phyloP scores from a whole-genome alignment of 768 basidiomycete species.

The Coprinopsis cinerea region DNA sequence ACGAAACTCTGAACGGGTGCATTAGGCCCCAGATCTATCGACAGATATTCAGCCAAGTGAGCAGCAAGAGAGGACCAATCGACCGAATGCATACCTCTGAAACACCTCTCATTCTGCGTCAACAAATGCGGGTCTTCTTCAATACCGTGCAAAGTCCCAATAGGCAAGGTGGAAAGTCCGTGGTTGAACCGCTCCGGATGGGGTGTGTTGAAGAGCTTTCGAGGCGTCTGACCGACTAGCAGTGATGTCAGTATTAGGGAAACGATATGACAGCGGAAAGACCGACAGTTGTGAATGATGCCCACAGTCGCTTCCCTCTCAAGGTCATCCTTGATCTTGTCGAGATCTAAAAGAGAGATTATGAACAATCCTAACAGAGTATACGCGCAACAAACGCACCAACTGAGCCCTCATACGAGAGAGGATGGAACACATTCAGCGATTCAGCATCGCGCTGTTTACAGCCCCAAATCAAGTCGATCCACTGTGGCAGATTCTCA shows the following conservation, averaged over 20 bases:
- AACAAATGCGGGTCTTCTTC: slow-evolving; percentile 79
- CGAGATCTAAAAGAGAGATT: slow-evolving; percentile 52
- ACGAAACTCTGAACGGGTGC: slow-evolving; percentile 45
- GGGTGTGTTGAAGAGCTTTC: slow-evolving; percentile 69
- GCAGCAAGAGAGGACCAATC: background rate
- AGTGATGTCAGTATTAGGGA: slow-evolving; percentile 1
- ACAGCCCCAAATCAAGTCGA: slow-evolving; percentile 89
- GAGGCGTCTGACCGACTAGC: slow-evolving; percentile 86
- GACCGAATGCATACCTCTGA: slow-evolving; percentile 41
- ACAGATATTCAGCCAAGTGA: background rate
- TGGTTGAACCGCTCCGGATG: slow-evolving; percentile 75
- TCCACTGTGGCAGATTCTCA: slow-evolving; percentile 81
- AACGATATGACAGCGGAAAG: background rate
- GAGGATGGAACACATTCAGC: slow-evolving; percentile 85
- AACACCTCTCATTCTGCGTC: slow-evolving; percentile 46
- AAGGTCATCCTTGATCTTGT: slow-evolving; percentile 76
- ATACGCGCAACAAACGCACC: slow-evolving; percentile 31
- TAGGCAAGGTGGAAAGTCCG: slow-evolving; percentile 66
- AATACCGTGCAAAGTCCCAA: slow-evolving; percentile 67
- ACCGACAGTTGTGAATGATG: slow-evolving; percentile 88
- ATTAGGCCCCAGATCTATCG: slow-evolving; percentile 42
- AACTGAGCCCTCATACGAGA: slow-evolving; percentile 90
- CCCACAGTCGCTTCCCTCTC: slow-evolving; percentile 91
- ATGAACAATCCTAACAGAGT: background rate
- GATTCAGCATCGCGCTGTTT: slow-evolving; percentile 76